These are phyloP conservation scores for Fusarium setosum DNA, from an alignment of 2,329 filamentous ascomycete genomes.

Conservation along the genomic window DNA sequence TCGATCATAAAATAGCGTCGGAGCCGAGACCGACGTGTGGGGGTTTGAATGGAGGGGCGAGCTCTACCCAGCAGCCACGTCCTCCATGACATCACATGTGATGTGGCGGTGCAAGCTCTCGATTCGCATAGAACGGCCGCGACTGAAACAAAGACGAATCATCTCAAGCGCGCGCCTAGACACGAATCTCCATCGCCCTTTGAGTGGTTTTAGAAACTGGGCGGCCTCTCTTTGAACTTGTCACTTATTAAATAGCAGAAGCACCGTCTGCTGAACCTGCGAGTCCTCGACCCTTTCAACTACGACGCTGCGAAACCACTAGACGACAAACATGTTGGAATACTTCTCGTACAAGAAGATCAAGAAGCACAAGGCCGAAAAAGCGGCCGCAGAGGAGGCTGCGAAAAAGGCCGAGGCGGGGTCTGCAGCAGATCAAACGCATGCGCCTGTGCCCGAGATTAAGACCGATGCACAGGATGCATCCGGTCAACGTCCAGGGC, in stretches of 20 bases:
- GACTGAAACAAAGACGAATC: constrained; percentile 37
- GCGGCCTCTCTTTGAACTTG: constrained; percentile 33
- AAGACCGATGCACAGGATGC: constrained; percentile 24
- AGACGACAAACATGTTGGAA: constrained; percentile 63
- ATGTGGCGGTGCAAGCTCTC: constrained; percentile 47
- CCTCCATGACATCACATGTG: constrained; percentile 47
- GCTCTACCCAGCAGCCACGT: neutral
- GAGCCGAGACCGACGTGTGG: neutral
- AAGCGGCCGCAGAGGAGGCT: constrained; percentile 48
- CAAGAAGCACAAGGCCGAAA: constrained; percentile 68
- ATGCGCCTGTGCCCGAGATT: constrained; percentile 25
- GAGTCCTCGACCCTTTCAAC: neutral
- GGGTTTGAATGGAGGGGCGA: constrained; percentile 27
- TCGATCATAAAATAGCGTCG: constrained; percentile 27
- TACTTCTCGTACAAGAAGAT: constrained; percentile 72
- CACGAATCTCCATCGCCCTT: constrained; percentile 18
- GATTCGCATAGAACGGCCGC: constrained; percentile 18
- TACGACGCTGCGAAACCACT: constrained; percentile 1
- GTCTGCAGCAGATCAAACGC: constrained; percentile 23
- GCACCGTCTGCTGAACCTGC: neutral
- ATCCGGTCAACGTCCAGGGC: constrained; percentile 15
- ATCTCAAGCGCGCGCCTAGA: constrained; percentile 41
- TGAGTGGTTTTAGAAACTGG: constrained; percentile 11
- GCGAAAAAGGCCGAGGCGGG: constrained; percentile 26
- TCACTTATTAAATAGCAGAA: constrained; percentile 21